Evolutionary conservation across 495 filamentous ascomycete species (phyloP).

Genomic region (Umbilicaria muhlenbergii): DNA sequence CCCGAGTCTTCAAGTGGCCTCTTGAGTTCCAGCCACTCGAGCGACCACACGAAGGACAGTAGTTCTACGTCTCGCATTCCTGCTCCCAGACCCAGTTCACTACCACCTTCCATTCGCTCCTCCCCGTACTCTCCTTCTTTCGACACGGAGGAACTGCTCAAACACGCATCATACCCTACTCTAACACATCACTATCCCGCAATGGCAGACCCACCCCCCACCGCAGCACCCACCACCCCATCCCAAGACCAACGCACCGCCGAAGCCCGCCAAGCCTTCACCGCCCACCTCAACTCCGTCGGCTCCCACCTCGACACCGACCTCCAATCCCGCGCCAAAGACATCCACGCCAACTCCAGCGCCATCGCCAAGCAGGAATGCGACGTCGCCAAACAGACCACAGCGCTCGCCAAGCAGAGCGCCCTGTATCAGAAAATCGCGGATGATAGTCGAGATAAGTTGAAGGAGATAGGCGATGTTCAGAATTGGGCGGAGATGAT

Average conservation of each 20-base stretch:
- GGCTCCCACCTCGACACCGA: slow-evolving; percentile 50
- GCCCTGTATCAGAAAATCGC: slow-evolving; percentile 53
- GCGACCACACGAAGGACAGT: too few relatives aligned
- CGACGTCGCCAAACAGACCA: slow-evolving; percentile 48
- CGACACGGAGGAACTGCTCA: too few relatives aligned
- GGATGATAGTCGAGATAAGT: slow-evolving; percentile 46
- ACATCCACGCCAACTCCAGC: slow-evolving; percentile 54
- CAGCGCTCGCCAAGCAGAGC: slow-evolving; percentile 52
- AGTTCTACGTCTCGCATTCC: too few relatives aligned
- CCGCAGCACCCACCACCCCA: slow-evolving; percentile 6
- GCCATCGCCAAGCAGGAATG: slow-evolving; percentile 58
- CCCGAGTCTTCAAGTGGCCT: too few relatives aligned
- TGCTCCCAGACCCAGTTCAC: too few relatives aligned
- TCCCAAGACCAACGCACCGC: slow-evolving; percentile 23
- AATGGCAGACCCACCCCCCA: neutral
- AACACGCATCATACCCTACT: too few relatives aligned
- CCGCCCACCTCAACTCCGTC: slow-evolving; percentile 62
- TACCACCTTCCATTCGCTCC: too few relatives aligned
- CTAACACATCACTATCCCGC: neutral
- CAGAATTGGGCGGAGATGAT: slow-evolving; percentile 98
- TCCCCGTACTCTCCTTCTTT: too few relatives aligned
- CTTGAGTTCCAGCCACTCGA: too few relatives aligned
- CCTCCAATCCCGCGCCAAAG: slow-evolving; percentile 50
- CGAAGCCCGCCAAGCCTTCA: slow-evolving; percentile 62
- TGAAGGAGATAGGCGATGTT: slow-evolving; percentile 91